These are phyloP conservation scores for Suillus brevipes DNA, from an alignment of 768 basidiomycete species.

Conservation along the genomic window DNA sequence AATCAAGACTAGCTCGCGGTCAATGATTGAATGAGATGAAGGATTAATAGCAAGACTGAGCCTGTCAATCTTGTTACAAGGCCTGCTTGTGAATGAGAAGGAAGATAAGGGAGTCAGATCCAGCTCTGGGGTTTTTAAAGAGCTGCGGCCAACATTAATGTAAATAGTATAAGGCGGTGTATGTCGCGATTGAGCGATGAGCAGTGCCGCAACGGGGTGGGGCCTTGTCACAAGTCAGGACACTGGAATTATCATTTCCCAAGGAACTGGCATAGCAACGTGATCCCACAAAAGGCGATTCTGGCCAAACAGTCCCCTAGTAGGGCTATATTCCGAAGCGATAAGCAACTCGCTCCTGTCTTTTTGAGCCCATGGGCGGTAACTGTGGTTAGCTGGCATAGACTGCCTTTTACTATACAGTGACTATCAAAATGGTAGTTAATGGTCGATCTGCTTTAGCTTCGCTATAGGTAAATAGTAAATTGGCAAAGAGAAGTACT, in stretches of 20 bases:
- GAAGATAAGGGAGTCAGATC: slow-evolving; percentile 1
- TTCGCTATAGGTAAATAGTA: slow-evolving; percentile 66
- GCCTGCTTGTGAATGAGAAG: slow-evolving; percentile 6
- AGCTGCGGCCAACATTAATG: neutral
- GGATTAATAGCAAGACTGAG: slow-evolving; percentile 3
- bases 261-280: slow-evolving; percentile 4
- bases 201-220: neutral
- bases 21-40: neutral
- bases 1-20: neutral
- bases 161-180: neutral
- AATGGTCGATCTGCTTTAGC: slow-evolving; percentile 19
- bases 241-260: too few relatives aligned
- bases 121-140: slow-evolving; percentile 7
- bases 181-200: neutral
- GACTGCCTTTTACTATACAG: neutral
- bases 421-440: neutral
- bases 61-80: slow-evolving; percentile 7
- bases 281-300: neutral
- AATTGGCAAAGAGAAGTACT: slow-evolving; percentile 75
- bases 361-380: neutral
- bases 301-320: neutral
- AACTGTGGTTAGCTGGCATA: neutral
- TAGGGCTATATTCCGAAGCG: too few relatives aligned
- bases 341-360: neutral
- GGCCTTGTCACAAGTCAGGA: neutral